These are phyloP conservation scores for Arctium minus DNA, from an alignment of 129 eudicot genomes.

Conservation along the genomic window DNA sequence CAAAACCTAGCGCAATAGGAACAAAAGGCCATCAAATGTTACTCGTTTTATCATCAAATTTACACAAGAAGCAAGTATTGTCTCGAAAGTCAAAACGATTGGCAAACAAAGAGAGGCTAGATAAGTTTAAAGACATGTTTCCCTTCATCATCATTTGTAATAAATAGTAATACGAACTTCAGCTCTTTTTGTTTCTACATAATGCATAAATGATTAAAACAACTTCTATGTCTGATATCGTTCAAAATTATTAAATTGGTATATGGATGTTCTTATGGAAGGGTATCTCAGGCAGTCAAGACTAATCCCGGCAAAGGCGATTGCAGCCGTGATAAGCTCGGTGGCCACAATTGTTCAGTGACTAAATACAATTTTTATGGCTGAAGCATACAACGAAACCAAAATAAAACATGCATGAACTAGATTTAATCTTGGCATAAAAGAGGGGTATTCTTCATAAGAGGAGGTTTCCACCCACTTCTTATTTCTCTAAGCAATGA, in stretches of 20 bases:
- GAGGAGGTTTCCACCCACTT: not conserved
- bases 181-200: not conserved
- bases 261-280: not conserved
- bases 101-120: not conserved
- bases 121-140: not conserved
- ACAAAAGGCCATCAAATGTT: not conserved
- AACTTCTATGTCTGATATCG: not conserved
- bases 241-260: not conserved
- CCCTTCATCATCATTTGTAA: constrained; percentile 1
- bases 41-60: not conserved
- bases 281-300: no score
- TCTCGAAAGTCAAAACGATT: not conserved
- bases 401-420: not conserved
- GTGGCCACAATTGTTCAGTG: not conserved
- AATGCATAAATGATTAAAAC: not conserved
- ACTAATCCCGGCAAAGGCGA: no score
- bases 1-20: constrained; percentile 54
- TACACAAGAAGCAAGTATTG: not conserved
- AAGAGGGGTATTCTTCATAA: not conserved
- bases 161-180: not conserved
- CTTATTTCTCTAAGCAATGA: not conserved
- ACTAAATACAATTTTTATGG: not conserved
- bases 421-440: not conserved
- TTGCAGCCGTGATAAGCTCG: no score
- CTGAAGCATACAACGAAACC: not conserved